These are phyloP conservation scores for Aspergillus costaricaensis DNA, from an alignment of 2,329 filamentous ascomycete species.

Conservation along the genomic window DNA sequence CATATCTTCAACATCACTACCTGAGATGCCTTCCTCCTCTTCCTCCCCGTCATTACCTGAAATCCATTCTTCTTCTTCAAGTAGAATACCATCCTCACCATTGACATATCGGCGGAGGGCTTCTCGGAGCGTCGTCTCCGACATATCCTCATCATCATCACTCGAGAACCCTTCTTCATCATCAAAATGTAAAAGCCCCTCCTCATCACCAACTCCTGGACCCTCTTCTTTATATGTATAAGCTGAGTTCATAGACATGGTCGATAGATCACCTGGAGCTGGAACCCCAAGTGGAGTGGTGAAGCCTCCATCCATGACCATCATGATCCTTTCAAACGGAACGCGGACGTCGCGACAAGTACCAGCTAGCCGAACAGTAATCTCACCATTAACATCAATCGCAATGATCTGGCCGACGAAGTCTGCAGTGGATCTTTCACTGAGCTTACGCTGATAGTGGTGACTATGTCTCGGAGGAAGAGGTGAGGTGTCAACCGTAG, in stretches of 20 bases:
- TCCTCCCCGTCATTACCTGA: no score
- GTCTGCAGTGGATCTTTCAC: constrained; percentile 28
- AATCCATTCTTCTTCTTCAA: no score
- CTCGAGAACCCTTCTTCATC: no score
- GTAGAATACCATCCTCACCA: no score
- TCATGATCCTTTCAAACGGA: constrained; percentile 50
- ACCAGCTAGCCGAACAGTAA: constrained; percentile 57
- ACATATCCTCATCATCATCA: no score
- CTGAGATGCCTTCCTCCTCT: no score
- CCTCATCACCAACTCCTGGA: constrained; percentile 41
- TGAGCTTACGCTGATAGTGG: constrained; percentile 18
- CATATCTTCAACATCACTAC: no score
- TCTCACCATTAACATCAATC: constrained; percentile 54
- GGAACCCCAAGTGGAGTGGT: constrained; percentile 7
- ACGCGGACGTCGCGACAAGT: constrained; percentile 54
- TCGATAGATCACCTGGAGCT: background rate
- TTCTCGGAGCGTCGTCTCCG: no score
- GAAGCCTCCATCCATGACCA: constrained; percentile 43
- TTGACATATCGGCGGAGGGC: no score
- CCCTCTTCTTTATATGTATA: constrained; percentile 35
- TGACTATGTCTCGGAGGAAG: constrained; percentile 21
- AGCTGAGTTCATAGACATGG: constrained; percentile 26
- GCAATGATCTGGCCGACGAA: constrained; percentile 63
- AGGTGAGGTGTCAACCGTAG: constrained; percentile 18
- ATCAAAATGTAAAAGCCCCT: no score